phyloP scores from a whole-genome alignment of 2,329 filamentous ascomycete genomes.

The Cordyceps cateniannulata region DNA sequence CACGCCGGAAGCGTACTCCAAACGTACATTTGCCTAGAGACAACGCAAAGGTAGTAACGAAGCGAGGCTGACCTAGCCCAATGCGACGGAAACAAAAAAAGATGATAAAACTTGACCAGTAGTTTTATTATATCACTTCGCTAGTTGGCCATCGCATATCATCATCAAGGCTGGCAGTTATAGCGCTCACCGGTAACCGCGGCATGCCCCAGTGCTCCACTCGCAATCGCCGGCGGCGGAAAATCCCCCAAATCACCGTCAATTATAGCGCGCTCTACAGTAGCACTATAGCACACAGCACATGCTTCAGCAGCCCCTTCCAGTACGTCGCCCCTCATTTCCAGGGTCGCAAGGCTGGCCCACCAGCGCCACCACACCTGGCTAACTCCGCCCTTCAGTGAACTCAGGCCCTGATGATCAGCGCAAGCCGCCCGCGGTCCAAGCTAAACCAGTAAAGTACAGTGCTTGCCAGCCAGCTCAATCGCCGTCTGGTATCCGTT shows the following conservation, averaged over 20 bases:
- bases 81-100: not conserved
- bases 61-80: not conserved
- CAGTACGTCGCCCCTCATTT: not conserved
- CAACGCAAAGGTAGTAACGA: too few relatives aligned
- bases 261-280: too few relatives aligned
- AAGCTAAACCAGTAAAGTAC: not conserved
- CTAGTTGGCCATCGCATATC: too few relatives aligned
- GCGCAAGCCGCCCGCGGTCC: not conserved
- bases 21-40: not conserved
- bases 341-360: not conserved
- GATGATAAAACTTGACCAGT: too few relatives aligned
- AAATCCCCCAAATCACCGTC: not conserved
- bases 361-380: not conserved
- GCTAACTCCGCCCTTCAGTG: not conserved
- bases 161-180: not conserved
- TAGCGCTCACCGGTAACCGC: not conserved
- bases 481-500: not conserved
- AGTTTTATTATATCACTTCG: too few relatives aligned
- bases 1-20: not conserved
- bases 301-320: not conserved
- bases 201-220: not conserved
- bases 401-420: too few relatives aligned
- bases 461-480: not conserved
- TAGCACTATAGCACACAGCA: too few relatives aligned
- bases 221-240: not conserved